A percentile compares a stretch with the other conserved stretches of the same genome.
Conservation (phyloP, 495 filamentous ascomycete species). For the Gamarada debralockiae region DNA sequence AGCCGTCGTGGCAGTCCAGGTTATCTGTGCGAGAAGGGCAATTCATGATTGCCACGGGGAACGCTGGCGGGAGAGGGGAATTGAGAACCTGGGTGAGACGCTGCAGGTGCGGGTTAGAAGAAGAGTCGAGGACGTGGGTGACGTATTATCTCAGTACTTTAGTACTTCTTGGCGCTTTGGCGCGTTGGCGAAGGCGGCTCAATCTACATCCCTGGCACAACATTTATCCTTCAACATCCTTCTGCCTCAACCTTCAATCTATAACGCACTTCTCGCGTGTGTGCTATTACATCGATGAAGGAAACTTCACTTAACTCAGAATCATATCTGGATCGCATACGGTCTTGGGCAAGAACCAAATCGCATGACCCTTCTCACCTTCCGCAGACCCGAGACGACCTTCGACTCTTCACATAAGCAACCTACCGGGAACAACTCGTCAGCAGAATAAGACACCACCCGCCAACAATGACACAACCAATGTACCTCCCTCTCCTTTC, state of each 20-base stretch:
- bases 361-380: slow-evolving; percentile 45
- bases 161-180: no score
- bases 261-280: slow-evolving; percentile 6
- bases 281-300: slow-evolving; percentile 52
- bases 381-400: slow-evolving; percentile 32
- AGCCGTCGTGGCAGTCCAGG: no score
- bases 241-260: no score
- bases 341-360: slow-evolving; percentile 50
- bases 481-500: slow-evolving; percentile 14
- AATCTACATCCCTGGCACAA: no score
- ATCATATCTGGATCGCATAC: slow-evolving; percentile 48
- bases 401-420: slow-evolving; percentile 33
- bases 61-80: no score
- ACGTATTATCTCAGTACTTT: no score
- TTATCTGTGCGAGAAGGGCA: no score
- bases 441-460: not conserved
- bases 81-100: no score
- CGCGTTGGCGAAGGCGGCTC: no score
- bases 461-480: slow-evolving; percentile 9
- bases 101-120: no score
- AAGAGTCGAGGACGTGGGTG: not conserved
- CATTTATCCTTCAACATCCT: no score
- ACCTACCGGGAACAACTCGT: slow-evolving; percentile 6
- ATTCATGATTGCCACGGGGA: no score
- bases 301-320: slow-evolving; percentile 50